Evolutionary conservation across 495 filamentous ascomycete species (phyloP).

Genomic region (Aspergillus cavernicola): DNA sequence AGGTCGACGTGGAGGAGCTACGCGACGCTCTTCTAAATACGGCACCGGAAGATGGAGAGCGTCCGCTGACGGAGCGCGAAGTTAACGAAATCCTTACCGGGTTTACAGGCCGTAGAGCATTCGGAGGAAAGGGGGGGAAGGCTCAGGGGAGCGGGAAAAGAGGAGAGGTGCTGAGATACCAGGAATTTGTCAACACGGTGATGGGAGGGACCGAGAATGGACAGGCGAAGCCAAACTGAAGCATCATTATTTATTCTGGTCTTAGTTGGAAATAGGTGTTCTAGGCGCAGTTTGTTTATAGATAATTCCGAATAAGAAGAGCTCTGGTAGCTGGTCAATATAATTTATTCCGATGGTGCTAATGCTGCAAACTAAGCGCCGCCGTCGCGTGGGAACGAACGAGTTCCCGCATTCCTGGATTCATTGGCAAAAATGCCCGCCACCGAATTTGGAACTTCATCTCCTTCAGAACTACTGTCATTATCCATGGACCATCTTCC

Average conservation of each 20-base stretch:
- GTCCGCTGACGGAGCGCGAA: conserved; percentile 65
- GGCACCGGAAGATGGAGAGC: conserved; percentile 67
- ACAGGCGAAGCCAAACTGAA: conserved; percentile 27
- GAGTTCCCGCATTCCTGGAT: conserved; percentile 25
- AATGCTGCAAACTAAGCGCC: not conserved
- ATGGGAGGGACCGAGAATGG: conserved; percentile 36
- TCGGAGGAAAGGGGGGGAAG: conserved; percentile 44
- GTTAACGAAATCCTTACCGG: conserved; percentile 79
- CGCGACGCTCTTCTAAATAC: conserved; percentile 80
- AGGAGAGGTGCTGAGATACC: conserved; percentile 45
- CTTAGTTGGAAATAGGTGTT: conserved; percentile 9
- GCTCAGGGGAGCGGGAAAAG: conserved; percentile 31
- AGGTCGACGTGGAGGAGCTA: conserved; percentile 79
- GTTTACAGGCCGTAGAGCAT: conserved; percentile 77
- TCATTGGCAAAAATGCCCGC: conserved; percentile 10
- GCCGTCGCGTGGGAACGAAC: conserved; percentile 5
- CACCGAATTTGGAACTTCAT: conserved; percentile 1
- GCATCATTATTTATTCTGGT: conserved; percentile 13
- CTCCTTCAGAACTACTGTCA: not conserved
- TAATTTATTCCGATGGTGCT: not conserved
- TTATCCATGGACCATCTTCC: conserved; percentile 10
- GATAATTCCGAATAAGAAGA: not conserved
- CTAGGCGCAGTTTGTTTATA: not conserved
- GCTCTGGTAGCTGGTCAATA: conserved; percentile 12
- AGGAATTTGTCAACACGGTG: conserved; percentile 42